Evolutionary conservation across 768 basidiomycete genomes (phyloP), one percentile per base, ranked within the genome.

Genomic region (Lentinula edodes): DNA sequence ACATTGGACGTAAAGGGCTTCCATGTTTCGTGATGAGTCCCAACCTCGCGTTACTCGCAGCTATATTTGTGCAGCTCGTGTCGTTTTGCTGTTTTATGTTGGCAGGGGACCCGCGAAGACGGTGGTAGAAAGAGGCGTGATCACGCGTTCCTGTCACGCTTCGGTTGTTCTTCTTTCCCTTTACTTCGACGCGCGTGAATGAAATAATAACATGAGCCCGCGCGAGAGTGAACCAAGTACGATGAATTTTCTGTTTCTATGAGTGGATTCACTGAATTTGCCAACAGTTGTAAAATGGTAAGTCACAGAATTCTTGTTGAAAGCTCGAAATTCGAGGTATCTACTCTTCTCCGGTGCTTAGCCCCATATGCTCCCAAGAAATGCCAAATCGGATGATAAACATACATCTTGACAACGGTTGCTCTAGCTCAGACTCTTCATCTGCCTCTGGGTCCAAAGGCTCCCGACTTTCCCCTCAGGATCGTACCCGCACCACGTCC

Each of bases 1-100:
- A 66, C 81, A 89, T 8, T 84, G 79, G n/a, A 77, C 76, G 66
- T 85, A 90, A 10, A 90, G 77, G 7, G 76, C 69, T 16, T 83
- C 78, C 83, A 20, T 28, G 7, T 56, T 9, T 48, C 18, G 23
- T 7, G 46, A 18, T n/a, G 18, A 48, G 20, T 28, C 46, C 46
- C 46, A 20, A 20, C 2, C 8, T 23, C 7, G 43, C 6, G 43
- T 16, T 7, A 18, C 43, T 18, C 6, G 43, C 18, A n/a, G 5
- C 10, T 5, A 32, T 51, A 28, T 23, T 51, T 13, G 50, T 23
- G 50, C 20, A 15, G 50, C 50, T 23, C 43, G 15, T 45, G 8
- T 12, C 9, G 28, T 51, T 51, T n/a, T 2, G 28, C 28, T 28
- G 28, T 45, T 51, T 34, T 51, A 7, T 51, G 50, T 7, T 9